Conservation (phyloP, 1,284 basidiomycete genomes). For the Rhodotorula sp. region DNA sequence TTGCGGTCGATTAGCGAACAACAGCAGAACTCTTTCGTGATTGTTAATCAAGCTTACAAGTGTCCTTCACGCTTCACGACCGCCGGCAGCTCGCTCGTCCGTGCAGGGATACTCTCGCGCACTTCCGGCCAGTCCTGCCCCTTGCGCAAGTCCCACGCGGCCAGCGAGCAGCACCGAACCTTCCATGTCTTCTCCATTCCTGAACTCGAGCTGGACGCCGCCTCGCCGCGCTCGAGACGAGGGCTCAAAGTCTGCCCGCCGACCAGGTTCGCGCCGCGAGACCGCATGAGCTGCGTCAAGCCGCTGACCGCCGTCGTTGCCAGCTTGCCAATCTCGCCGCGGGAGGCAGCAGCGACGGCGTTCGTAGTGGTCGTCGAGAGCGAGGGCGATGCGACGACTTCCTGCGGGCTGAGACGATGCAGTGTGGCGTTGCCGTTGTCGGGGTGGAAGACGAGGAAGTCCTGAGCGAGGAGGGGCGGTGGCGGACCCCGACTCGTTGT, state of each 20-base stretch:
- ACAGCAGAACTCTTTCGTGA: too few species aligned
- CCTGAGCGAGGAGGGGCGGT: slow-evolving; percentile 4
- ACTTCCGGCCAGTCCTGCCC: slow-evolving; percentile 15
- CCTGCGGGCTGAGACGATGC: slow-evolving; percentile 16
- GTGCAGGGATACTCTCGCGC: slow-evolving; percentile 4
- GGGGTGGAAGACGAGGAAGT: slow-evolving; percentile 25
- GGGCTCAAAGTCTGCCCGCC: background rate
- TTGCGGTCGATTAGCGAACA: background rate
- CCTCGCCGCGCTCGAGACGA: background rate
- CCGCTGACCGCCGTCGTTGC: slow-evolving; percentile 36
- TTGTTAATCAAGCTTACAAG: too few species aligned
- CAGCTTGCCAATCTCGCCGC: slow-evolving; percentile 31
- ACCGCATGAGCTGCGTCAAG: slow-evolving; percentile 33
- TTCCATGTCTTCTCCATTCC: slow-evolving; percentile 16
- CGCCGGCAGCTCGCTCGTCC: too few species aligned
- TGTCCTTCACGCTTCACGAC: too few species aligned
- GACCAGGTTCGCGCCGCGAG: slow-evolving; percentile 5
- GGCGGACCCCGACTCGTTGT: background rate
- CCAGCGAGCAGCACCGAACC: slow-evolving; percentile 5
- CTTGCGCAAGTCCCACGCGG: slow-evolving; percentile 23
- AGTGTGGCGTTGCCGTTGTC: slow-evolving; percentile 1
- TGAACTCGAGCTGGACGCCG: background rate
- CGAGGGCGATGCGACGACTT: background rate
- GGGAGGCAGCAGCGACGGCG: slow-evolving; percentile 1
- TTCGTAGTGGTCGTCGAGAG: background rate